Conservation (phyloP, 78 protist genomes). For the Speleostelium caveatum region DNA sequence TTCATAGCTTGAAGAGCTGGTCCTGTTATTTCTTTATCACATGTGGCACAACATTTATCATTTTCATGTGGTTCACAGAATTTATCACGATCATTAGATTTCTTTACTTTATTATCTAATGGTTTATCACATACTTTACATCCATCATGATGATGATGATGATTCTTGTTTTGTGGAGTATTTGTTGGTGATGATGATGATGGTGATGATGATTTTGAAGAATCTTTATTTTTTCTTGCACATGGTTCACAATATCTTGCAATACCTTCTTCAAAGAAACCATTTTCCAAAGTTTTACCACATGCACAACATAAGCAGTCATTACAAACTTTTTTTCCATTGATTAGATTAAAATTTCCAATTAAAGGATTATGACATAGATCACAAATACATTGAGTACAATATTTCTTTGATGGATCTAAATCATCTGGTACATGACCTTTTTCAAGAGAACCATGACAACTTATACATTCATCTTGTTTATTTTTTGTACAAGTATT, state of each 20-base stretch:
- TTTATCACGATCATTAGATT: constrained; percentile 38
- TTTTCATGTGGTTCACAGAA: constrained; percentile 66
- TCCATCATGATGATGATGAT: constrained; percentile 13
- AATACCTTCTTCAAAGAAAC: constrained; percentile 49
- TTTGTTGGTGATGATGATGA: not conserved
- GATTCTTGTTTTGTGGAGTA: not conserved
- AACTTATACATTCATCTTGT: constrained; percentile 24
- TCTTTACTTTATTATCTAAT: constrained; percentile 23
- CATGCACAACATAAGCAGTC: constrained; percentile 33
- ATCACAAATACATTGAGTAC: constrained; percentile 69
- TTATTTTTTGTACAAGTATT: not conserved
- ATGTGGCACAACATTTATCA: constrained; percentile 52
- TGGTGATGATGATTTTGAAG: not conserved
- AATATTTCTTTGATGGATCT: constrained; percentile 28
- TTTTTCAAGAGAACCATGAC: constrained; percentile 57
- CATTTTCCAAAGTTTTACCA: constrained; percentile 39
- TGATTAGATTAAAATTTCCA: not conserved
- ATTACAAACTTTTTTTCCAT: constrained; percentile 64
- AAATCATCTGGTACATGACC: constrained; percentile 66
- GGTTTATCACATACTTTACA: constrained; percentile 46
- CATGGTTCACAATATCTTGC: constrained; percentile 62
- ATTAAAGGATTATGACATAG: constrained; percentile 42
- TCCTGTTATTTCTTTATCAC: constrained; percentile 34
- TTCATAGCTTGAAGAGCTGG: constrained; percentile 17
- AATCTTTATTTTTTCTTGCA: not conserved